Evolutionary conservation across 176 grass and related monocot species (phyloP).

Genomic region (Rhynchospora breviuscula): DNA sequence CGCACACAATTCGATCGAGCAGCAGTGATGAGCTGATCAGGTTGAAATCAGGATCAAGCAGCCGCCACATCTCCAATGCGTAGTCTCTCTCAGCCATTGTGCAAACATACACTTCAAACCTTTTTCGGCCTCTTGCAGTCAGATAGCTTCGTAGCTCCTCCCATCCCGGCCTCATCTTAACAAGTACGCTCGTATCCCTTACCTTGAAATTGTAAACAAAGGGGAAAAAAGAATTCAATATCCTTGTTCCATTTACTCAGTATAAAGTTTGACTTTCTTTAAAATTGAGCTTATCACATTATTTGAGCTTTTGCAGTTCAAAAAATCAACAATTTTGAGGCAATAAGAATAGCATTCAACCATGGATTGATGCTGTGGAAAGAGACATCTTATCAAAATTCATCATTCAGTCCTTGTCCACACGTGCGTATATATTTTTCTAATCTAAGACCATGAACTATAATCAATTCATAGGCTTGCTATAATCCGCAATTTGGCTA

Average conservation of each 20-base stretch:
- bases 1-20: constrained; percentile 84
- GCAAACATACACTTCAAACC: constrained; percentile 98
- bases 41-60: constrained; percentile 90
- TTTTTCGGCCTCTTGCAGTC: constrained; percentile 88
- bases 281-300: not conserved
- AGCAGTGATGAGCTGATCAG: constrained; percentile 78
- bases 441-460: not conserved
- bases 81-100: constrained; percentile 99
- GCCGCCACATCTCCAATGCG: constrained; percentile 97
- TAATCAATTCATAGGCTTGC: not conserved
- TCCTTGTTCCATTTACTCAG: not conserved
- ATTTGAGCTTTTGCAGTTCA: not conserved
- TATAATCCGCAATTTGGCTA: not conserved
- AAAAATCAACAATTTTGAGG: not conserved
- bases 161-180: constrained; percentile 86
- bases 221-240: not conserved
- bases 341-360: not conserved
- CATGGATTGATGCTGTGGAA: not conserved
- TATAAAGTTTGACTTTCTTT: no score
- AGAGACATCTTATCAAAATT: not conserved
- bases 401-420: not conserved
- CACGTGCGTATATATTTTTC: not conserved
- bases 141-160: constrained; percentile 93
- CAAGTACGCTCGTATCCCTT: constrained; percentile 97
- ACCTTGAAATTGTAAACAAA: constrained; percentile 49